Base-by-base conservation (phyloP, 2,329 filamentous ascomycete species). In the Phaeosphaeria sp. region DNA sequence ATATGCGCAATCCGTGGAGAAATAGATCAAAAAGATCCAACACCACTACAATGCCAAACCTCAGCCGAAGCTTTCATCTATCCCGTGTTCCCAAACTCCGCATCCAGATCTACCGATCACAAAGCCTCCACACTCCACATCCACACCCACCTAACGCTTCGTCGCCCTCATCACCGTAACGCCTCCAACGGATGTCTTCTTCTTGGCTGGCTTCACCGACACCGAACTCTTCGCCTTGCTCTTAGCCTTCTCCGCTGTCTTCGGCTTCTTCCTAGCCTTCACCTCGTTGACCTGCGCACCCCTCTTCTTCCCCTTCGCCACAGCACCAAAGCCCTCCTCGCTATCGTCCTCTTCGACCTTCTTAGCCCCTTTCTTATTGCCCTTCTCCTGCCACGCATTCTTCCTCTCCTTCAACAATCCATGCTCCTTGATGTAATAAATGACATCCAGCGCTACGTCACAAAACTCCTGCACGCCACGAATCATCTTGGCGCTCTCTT, bases 381-480 rank as follows among this genome's bases (percentile, higher is more conserved):
- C 45, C 27, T 54, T 61, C 51, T 20, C 48, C 25, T 61, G 53
- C 25, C 56, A 65, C 45, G 60, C 66, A 9, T 57, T 48, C 51
- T 57, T 57, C 24, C 42, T 42, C 43, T 59, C 46, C n/a, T 48
- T 46, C 15, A 65, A 1, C 1, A 74, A 17, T 2, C 72, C 72
- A 46, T 74, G 43, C 49, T 74, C 62, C 48, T 73, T 72, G 46
- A 76, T 61, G 20, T 66, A 70, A 49, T 66, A 69, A 6, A 74
- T 66, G 1, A 74, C 30, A 40, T 75, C 74, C 3, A 75, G 59
- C 18, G 67, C 71, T 0, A 74, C 55, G 20, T 76, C 74, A 42
- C 67, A 70, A 48, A 76, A 75, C 57, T 76, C 74, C 53, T 75
- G 73, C 1, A 61, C 54, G 0, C 73, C 74, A 0, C 74, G 64